Evolutionary conservation across 345 rosid species (phyloP).

Genomic region (Pugionium dolabratum): DNA sequence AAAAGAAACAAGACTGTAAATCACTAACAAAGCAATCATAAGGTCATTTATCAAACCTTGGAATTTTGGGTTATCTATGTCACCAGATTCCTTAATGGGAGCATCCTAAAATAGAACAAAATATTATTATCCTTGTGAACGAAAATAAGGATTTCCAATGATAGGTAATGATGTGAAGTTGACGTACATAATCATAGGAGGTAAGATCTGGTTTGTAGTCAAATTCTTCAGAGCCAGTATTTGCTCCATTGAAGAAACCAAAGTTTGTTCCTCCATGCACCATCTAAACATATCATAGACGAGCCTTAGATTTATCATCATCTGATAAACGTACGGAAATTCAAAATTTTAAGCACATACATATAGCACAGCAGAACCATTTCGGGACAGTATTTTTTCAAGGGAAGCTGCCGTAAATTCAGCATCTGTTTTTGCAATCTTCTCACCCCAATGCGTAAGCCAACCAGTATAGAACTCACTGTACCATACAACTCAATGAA

Average conservation of each 20-base stretch:
- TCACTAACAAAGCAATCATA: conserved; percentile 16
- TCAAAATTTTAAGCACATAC: conserved; percentile 46
- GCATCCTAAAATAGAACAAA: conserved; percentile 65
- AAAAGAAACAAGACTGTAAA: background rate
- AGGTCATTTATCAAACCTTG: conserved; percentile 46
- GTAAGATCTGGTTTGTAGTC: conserved; percentile 93
- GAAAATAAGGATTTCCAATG: conserved; percentile 18
- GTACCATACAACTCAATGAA: conserved; percentile 28
- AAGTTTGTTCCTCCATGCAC: conserved; percentile 98
- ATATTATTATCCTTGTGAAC: background rate
- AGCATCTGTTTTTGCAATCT: conserved; percentile 64
- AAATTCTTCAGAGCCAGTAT: conserved; percentile 60
- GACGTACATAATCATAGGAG: conserved; percentile 86
- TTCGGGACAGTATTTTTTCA: conserved; percentile 67
- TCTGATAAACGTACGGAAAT: background rate
- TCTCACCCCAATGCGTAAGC: conserved; percentile 98
- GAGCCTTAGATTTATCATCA: background rate
- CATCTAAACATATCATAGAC: conserved; percentile 59
- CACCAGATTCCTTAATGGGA: conserved; percentile 90
- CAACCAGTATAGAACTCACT: conserved; percentile 98
- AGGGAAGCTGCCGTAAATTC: conserved; percentile 67
- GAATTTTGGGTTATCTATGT: conserved; percentile 73
- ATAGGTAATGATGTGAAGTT: conserved; percentile 11
- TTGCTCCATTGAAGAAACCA: conserved; percentile 95
- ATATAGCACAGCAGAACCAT: conserved; percentile 95